A percentile compares a stretch with the other conserved stretches of the same genome.
Evolutionary conservation across 306 rosid genomes (phyloP).

Genomic region (Macrotyloma uniflorum): DNA sequence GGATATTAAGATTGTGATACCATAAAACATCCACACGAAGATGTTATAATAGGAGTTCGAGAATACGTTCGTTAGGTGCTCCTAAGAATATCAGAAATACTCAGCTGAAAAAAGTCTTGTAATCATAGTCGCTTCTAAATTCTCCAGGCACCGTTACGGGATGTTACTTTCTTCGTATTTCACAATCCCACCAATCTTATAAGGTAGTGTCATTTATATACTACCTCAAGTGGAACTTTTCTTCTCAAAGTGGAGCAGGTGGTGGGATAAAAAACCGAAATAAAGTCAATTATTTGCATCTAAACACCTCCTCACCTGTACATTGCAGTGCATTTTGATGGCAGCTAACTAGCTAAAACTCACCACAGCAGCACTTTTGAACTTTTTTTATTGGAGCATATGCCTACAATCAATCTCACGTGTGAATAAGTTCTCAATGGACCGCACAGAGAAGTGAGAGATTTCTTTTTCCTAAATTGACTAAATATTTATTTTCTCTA

Average conservation of each 20-base stretch:
- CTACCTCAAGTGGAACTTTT: neutral
- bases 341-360: slow-evolving; percentile 67
- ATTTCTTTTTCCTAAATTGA: slow-evolving; percentile 71
- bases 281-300: slow-evolving; percentile 59
- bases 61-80: neutral
- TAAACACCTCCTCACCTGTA: slow-evolving; percentile 54
- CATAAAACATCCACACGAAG: neutral
- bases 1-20: no score
- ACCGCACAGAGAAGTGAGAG: slow-evolving; percentile 62
- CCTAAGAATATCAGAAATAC: neutral
- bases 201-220: neutral
- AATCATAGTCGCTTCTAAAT: neutral
- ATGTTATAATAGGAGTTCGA: neutral
- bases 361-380: slow-evolving; percentile 62
- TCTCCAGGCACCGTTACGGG: neutral
- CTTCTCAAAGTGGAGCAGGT: neutral
- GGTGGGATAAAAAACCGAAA: slow-evolving; percentile 52
- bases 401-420: slow-evolving; percentile 58
- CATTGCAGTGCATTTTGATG: slow-evolving; percentile 73
- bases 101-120: neutral
- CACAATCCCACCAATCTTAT: neutral
- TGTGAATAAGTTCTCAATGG: slow-evolving; percentile 73
- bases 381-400: slow-evolving; percentile 47
- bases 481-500: slow-evolving; percentile 48
- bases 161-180: neutral